Evolutionary conservation across 1,284 basidiomycete genomes (phyloP), one percentile per base, ranked within the genome.

Genomic region (Irpex sp.): DNA sequence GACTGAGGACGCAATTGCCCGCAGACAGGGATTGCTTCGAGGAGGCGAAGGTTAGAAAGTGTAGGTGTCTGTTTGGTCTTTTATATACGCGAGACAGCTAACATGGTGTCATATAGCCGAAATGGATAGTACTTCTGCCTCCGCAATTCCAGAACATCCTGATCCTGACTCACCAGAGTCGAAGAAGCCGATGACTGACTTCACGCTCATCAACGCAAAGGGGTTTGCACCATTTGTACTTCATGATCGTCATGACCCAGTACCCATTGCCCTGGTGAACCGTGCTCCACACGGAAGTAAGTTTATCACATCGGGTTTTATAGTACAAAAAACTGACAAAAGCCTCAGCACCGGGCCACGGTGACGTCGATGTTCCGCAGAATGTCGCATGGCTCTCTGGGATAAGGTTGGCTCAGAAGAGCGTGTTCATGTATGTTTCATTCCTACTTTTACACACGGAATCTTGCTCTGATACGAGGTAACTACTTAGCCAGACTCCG

Each of bases 321-420:
- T n/a, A 60, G 19, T 60, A 57, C 58, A n/a, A 52, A 36, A 55
- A 62, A 26, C 52, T 67, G 54, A 58, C 63, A 34, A 57, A 56
- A 52, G 5, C 13, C 36, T 3, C 17, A 76, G 74, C 72, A n/a
- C 82, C 81, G 1, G 81, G 80, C 1, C 82, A 84, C 67, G 79
- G 77, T 47, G 83, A 87, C 68, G 64, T 62, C 7, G 64, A 65
- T 34, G 64, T 65, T 21, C 87, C 91, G 1, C 91, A 93, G 73
- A 88, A 91, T 64, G 84, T 85, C 1, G 90, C 91, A 2, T 93
- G 90, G 90, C 80, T 93, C 34, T 86, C 88, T 6, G 91, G 83
- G 0, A 82, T 92, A 71, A 79, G 85, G 57, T 86, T 89, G 67
- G 91, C 91, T 11, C 76, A 84, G 72, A 81, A 82, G 68, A 85